Evolutionary conservation across 768 basidiomycete species (phyloP), one percentile per base, ranked within the genome.

Genomic region (Chalciporus piperatus): DNA sequence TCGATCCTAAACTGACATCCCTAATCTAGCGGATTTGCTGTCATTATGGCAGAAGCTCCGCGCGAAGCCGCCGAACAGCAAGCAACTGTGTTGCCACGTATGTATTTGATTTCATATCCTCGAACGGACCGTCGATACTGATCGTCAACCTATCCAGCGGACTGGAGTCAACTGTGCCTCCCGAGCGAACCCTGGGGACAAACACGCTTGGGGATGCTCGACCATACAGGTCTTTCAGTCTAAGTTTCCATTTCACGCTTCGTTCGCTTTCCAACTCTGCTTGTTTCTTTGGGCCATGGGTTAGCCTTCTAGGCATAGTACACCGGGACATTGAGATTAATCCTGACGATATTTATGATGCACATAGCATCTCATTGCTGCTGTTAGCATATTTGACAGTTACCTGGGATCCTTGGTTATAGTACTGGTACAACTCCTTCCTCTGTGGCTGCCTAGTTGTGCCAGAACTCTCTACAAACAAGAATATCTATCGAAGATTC

Each of bases 11-110:
- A 12, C 33, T 64, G 9, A 57, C 11, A 12, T 12, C 14, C 23
- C 12, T 4, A 40, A 6, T 48, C 13, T 27, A 67, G 64, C 13
- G 66, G 67, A 7, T 58, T 66, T 30, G 67, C 67, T 17, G 67
- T 58, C 6, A 60, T 69, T 28, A 60, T 67, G 67, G 66, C 65
- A 13, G 64, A 66, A 41, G 52, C 60, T 3, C 56, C 59, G 8
- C 2, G 4, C 3, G 16, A 38, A 25, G 43, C 60, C 1, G 55
- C 57, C 2, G 0, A 19, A 16, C 30, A 67, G 25, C 17, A 64
- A 20, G 43, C 28, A 0, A 20, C 50, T n/a, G 51, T 53, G 0
- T 19, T 63, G 35, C 67, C 69, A 52, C 27, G 67, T 64, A 50
- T 19, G 59, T 30, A 1, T 13, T 13, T 35, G 14, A 4, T 32